phyloP scores from a whole-genome alignment of 2,329 filamentous ascomycete species.

The Neofusicoccum sp. region DNA sequence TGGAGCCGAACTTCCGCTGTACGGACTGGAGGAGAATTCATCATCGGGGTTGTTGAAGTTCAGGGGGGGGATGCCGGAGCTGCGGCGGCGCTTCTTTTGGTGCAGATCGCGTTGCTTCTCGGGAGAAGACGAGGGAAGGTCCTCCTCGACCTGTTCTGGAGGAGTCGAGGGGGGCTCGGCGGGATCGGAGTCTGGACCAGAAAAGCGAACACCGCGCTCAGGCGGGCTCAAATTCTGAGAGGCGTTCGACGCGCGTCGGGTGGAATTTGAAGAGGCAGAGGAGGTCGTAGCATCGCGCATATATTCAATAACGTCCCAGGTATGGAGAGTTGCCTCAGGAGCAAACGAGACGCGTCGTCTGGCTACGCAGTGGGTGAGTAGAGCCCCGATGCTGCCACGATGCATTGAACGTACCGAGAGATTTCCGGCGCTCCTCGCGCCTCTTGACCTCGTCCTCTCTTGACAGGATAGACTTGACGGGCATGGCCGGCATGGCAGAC shows the following conservation, averaged over 20 bases:
- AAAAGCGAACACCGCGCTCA: slow-evolving; percentile 22
- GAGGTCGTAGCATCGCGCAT: slow-evolving; percentile 82
- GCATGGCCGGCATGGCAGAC: slow-evolving; percentile 53
- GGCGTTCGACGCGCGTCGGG: slow-evolving; percentile 69
- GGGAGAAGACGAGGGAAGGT: slow-evolving; percentile 60
- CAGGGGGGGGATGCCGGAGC: slow-evolving; percentile 67
- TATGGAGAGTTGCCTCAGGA: slow-evolving; percentile 94
- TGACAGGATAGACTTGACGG: slow-evolving; percentile 59
- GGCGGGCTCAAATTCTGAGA: slow-evolving; percentile 40
- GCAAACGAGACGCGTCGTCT: slow-evolving; percentile 96
- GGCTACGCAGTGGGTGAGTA: slow-evolving; percentile 46
- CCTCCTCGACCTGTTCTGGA: slow-evolving; percentile 62
- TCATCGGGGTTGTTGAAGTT: slow-evolving; percentile 66
- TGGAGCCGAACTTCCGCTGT: slow-evolving; percentile 57
- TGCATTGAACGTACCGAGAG: slow-evolving; percentile 60
- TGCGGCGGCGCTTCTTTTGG: slow-evolving; percentile 62
- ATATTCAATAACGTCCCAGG: slow-evolving; percentile 92
- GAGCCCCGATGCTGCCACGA: not conserved
- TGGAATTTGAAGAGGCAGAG: slow-evolving; percentile 71
- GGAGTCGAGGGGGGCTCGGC: slow-evolving; percentile 64
- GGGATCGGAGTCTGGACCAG: slow-evolving; percentile 48
- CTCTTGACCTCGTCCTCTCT: slow-evolving; percentile 62
- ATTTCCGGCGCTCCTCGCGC: slow-evolving; percentile 88
- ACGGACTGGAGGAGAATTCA: slow-evolving; percentile 76
- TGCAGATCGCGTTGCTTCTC: slow-evolving; percentile 67